phyloP scores from a whole-genome alignment of 257 asterid species.

The Solanum stenotomum region DNA sequence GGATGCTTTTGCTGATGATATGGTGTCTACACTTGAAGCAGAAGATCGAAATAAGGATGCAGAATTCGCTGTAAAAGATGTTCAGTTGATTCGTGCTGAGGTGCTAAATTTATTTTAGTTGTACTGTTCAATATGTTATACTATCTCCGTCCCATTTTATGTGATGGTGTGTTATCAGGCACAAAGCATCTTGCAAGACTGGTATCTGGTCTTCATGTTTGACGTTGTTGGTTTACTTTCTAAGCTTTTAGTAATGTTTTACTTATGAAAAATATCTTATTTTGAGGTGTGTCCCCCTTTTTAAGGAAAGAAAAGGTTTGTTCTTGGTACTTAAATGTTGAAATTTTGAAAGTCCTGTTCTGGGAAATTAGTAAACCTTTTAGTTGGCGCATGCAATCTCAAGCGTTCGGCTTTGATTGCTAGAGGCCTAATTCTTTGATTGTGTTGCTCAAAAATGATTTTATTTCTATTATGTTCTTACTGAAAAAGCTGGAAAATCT shows the following conservation, averaged over 20 bases:
- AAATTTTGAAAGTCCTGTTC: not conserved
- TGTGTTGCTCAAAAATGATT: not conserved
- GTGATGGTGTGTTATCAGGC: not conserved
- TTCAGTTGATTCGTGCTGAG: slow-evolving; percentile 86
- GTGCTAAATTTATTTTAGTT: slow-evolving; percentile 18
- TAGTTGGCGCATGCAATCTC: not conserved
- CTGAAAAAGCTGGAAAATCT: not conserved
- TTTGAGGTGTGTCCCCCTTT: not conserved
- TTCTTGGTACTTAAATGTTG: not conserved
- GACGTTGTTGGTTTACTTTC: not conserved
- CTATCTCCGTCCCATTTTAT: not conserved
- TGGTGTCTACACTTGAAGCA: slow-evolving; percentile 53
- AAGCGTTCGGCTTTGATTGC: not conserved
- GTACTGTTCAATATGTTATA: not conserved
- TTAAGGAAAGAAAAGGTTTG: not conserved
- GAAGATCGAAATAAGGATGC: slow-evolving; percentile 43
- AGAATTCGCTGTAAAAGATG: slow-evolving; percentile 68
- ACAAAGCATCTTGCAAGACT: not conserved
- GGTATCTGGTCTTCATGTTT: not conserved
- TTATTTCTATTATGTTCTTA: not conserved
- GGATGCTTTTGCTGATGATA: slow-evolving; percentile 46
- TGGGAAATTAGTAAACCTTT: not conserved
- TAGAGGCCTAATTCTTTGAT: not conserved
- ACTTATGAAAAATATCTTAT: not conserved
- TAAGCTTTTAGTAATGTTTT: no score